phyloP scores from a whole-genome alignment of 1,139 yeast species.

The Kurtzmaniella quercitrusa region DNA sequence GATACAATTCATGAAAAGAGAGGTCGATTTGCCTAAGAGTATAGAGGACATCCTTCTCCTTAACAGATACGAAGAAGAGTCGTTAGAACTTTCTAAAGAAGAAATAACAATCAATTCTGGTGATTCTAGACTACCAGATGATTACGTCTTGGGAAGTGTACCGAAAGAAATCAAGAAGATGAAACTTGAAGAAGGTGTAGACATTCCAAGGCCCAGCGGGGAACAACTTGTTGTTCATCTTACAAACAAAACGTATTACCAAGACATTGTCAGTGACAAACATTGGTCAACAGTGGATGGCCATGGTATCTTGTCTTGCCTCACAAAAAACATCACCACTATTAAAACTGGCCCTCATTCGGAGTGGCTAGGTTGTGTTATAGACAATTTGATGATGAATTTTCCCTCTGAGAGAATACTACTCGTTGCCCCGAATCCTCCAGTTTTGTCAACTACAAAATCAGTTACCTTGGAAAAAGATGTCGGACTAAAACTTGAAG shows the following conservation, averaged over 20 bases:
- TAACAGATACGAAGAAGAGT: background rate
- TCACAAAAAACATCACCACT: slow-evolving; percentile 8
- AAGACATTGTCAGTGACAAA: background rate
- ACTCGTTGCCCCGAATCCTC: slow-evolving; percentile 23
- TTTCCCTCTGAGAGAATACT: slow-evolving; percentile 27
- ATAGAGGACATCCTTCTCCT: slow-evolving; percentile 16
- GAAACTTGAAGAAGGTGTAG: background rate
- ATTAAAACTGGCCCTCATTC: slow-evolving; percentile 11
- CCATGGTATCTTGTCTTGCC: slow-evolving; percentile 1
- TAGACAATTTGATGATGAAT: slow-evolving; percentile 17
- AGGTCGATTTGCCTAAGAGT: slow-evolving; percentile 27
- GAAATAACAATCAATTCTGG: background rate
- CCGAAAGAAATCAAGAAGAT: background rate
- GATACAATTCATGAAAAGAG: background rate
- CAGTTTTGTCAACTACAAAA: background rate
- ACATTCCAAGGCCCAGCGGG: background rate
- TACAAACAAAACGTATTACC: background rate
- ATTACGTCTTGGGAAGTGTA: background rate
- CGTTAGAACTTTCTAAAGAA: background rate
- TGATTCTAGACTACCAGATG: background rate
- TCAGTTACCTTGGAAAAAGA: background rate
- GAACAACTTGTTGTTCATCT: background rate
- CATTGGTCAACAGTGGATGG: background rate
- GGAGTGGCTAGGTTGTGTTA: slow-evolving; percentile 10
- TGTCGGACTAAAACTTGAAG: background rate